phyloP scores from a whole-genome alignment of 495 filamentous ascomycete genomes.

The Penicillium nucicola region DNA sequence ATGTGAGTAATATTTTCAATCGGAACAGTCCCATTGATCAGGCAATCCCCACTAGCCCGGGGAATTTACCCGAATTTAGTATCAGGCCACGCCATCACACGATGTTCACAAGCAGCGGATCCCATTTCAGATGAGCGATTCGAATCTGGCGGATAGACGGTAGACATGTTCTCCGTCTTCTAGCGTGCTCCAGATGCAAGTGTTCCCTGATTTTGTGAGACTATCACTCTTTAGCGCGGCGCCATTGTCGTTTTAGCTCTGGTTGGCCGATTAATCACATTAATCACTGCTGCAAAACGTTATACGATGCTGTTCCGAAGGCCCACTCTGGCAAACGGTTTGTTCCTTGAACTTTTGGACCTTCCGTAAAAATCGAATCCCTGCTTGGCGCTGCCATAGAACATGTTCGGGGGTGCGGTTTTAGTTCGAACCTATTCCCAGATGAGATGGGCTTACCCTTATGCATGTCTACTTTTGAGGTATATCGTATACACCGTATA shows the following conservation, averaged over 20 bases:
- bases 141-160: neutral
- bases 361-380: no score
- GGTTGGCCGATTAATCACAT: no score
- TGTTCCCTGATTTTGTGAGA: constrained; percentile 1
- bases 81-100: constrained; percentile 21
- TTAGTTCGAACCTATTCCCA: neutral
- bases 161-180: neutral
- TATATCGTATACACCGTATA: no score
- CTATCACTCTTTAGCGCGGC: neutral
- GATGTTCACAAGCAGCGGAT: neutral
- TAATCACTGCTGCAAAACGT: neutral
- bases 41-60: constrained; percentile 7
- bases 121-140: neutral
- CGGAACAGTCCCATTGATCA: constrained; percentile 12
- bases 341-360: neutral
- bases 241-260: neutral
- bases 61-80: neutral
- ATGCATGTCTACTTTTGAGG: neutral
- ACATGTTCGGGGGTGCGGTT: neutral
- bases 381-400: neutral
- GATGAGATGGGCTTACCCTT: neutral
- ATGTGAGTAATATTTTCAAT: neutral
- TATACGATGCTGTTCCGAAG: neutral
- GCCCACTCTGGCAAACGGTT: neutral
- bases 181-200: constrained; percentile 1